These are phyloP conservation scores for Bolboschoenus planiculmis DNA, from an alignment of 176 grass and related monocot genomes.

Conservation along the genomic window DNA sequence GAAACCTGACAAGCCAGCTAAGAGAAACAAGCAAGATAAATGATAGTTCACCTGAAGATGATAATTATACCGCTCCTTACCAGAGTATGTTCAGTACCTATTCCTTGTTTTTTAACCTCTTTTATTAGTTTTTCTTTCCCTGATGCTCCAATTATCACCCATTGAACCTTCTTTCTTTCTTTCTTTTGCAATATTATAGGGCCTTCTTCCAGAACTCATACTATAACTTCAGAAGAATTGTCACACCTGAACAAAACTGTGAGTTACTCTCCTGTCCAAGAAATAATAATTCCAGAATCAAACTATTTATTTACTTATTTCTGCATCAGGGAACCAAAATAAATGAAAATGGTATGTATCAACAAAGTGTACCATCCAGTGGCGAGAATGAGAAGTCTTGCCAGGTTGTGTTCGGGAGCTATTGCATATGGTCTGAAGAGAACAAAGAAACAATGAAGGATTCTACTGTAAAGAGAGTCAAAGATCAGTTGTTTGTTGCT, in stretches of 20 bases:
- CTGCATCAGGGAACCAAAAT: constrained; percentile 30
- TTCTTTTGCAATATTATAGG: not conserved
- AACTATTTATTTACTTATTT: not conserved
- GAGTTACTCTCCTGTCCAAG: not conserved
- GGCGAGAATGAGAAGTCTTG: constrained; percentile 42
- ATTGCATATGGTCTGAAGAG: constrained; percentile 63
- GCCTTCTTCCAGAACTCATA: not conserved
- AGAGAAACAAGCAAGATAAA: constrained; percentile 14
- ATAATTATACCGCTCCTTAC: not conserved
- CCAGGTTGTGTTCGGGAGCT: constrained; percentile 64
- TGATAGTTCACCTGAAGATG: not conserved
- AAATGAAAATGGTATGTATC: constrained; percentile 21
- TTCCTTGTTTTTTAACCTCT: not conserved
- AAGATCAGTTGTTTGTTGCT: constrained; percentile 79
- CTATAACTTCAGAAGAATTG: not conserved
- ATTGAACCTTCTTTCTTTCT: not conserved
- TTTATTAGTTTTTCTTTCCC: not conserved
- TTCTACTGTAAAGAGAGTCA: constrained; percentile 58
- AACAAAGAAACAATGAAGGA: constrained; percentile 55
- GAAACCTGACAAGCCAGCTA: not conserved
- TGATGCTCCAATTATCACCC: not conserved
- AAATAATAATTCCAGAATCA: not conserved
- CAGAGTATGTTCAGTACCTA: constrained; percentile 9
- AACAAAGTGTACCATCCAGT: constrained; percentile 33
- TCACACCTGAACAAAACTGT: not conserved